Conservation (phyloP, 306 rosid species). For the Vigna reflexopilosa region DNA sequence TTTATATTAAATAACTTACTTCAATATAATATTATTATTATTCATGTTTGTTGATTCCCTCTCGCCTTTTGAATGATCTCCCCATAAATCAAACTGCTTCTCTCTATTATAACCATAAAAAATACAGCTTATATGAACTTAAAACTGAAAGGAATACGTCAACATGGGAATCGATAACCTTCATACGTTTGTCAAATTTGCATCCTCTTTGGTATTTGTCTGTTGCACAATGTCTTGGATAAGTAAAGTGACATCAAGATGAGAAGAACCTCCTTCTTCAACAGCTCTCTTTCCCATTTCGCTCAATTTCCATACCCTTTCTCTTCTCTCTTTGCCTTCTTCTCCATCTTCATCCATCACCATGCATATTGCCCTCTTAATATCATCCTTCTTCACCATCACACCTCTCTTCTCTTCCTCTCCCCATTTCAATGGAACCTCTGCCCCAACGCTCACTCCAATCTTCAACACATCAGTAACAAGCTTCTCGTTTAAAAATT, state of each 20-base stretch:
- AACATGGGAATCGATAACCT: neutral
- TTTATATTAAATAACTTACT: no score
- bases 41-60: no score
- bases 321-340: constrained; percentile 53
- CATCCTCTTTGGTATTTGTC: neutral
- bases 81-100: no score
- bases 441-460: constrained; percentile 53
- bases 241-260: constrained; percentile 41
- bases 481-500: constrained; percentile 59
- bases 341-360: constrained; percentile 47
- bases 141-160: no score
- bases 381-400: constrained; percentile 44
- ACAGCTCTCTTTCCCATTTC: constrained; percentile 53
- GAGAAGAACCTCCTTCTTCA: constrained; percentile 64
- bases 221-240: constrained; percentile 45
- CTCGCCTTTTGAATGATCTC: no score
- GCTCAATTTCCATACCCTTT: constrained; percentile 41
- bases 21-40: no score
- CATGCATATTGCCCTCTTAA: constrained; percentile 53
- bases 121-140: no score
- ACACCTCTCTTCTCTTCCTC: constrained; percentile 55
- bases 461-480: constrained; percentile 49
- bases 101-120: no score
- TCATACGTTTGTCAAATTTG: neutral
- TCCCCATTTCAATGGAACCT: constrained; percentile 40